A percentile compares a stretch with the other conserved stretches of the same genome.
Evolutionary conservation across 176 grass and related monocot species (phyloP).

Genomic region (Aegilops bicornis): DNA sequence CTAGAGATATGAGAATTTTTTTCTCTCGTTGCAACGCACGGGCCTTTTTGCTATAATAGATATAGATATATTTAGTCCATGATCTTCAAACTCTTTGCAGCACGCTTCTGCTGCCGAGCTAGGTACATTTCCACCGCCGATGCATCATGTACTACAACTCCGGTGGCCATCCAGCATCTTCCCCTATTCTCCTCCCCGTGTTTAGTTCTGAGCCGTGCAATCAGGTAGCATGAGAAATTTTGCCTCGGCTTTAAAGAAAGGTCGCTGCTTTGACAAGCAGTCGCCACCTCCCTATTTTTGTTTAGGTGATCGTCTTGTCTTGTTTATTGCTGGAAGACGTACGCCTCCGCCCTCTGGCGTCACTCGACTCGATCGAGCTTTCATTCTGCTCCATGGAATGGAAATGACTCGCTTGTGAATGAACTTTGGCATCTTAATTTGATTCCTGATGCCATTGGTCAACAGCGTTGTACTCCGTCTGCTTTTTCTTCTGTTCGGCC

Average conservation of each 20-base stretch:
- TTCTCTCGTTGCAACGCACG: no score
- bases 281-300: neutral
- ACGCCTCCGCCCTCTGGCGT: no score
- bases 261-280: neutral
- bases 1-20: no score
- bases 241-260: neutral
- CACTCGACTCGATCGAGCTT: no score
- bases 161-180: no score
- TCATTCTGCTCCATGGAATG: no score
- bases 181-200: neutral
- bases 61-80: no score
- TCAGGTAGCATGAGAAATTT: neutral
- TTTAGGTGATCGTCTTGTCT: neutral
- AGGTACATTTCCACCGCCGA: no score
- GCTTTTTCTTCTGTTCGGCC: neutral
- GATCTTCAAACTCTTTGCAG: no score
- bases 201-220: neutral
- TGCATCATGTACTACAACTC: no score
- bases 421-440: neutral
- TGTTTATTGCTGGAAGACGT: neutral
- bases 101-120: no score
- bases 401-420: neutral
- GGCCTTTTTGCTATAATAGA: no score
- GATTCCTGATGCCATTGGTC: neutral
- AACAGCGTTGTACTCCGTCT: neutral